Evolutionary conservation across 768 basidiomycete species (phyloP).

Genomic region (Basidioascus undulatus): DNA sequence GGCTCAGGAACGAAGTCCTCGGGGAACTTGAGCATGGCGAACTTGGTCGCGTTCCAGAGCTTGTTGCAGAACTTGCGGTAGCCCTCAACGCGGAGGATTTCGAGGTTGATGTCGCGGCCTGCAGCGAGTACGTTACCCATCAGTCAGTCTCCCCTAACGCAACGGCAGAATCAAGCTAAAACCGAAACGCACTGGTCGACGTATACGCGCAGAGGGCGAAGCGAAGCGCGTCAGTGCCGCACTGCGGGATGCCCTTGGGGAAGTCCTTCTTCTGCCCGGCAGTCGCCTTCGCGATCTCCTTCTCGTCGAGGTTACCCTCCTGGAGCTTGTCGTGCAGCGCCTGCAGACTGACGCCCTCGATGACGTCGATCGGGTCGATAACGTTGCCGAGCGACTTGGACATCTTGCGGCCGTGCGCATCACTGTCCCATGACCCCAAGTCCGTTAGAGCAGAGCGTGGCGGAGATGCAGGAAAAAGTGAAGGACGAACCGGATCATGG

Average conservation of each 20-base stretch:
- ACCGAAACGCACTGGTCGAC: conserved; percentile 37
- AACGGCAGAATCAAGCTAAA: no score
- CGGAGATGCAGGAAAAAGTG: no score
- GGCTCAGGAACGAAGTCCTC: conserved; percentile 52
- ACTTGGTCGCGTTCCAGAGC: conserved; percentile 95
- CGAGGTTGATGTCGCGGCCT: conserved; percentile 94
- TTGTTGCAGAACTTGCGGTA: conserved; percentile 99
- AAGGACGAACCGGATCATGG: conserved; percentile 99
- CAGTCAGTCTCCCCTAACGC: not conserved
- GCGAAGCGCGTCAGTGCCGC: conserved; percentile 84
- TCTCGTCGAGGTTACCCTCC: conserved; percentile 79
- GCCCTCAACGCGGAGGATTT: conserved; percentile 84
- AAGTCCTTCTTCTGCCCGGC: conserved; percentile 96
- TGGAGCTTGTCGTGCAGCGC: conserved; percentile 59
- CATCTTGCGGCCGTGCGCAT: conserved; percentile 98
- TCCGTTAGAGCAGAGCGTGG: no score
- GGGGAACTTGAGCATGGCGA: conserved; percentile 94
- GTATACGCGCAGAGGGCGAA: conserved; percentile 92
- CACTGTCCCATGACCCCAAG: no score
- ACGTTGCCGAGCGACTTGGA: conserved; percentile 94
- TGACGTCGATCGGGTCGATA: conserved; percentile 87
- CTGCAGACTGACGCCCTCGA: conserved; percentile 58
- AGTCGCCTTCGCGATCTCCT: conserved; percentile 72
- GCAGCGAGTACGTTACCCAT: not conserved
- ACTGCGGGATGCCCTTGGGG: conserved; percentile 96